Evolutionary conservation across 2,329 filamentous ascomycete genomes (phyloP), one percentile per base, ranked within the genome.

Genomic region (Phoma sp.): DNA sequence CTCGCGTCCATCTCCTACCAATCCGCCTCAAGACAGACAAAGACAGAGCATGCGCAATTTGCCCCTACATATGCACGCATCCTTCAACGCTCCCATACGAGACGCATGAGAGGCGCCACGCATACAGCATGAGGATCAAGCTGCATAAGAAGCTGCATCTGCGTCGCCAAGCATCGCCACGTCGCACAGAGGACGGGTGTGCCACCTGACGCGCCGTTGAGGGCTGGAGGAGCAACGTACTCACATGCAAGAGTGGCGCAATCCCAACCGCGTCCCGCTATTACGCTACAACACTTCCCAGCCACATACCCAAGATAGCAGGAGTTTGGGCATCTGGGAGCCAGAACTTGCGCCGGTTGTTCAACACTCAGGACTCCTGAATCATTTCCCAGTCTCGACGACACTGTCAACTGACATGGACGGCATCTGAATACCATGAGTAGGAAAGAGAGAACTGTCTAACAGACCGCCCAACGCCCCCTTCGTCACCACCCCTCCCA

Each of bases 161-260:
- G 10, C 32, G 13, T 8, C 32, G 43, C 50, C 43, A 43, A 53
- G 50, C 32, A 41, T 38, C 24, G 29, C 36, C 43, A 38, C 38
- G 38, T 53, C 38, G 43, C 24, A 52, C 43, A 35, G 43, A 11
- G 18, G 22, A 10, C 14, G 27, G 7, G n/a, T n/a, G 18, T 24
- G 49, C 37, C 30, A 37, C 35, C 30, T 29, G 27, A 8, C 6
- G 7, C n/a, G 18, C 29, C 36, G 24, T 36, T 30, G 36, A 35
- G 41, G 27, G 23, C 22, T 10, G 4, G 11, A 22, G 23, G 18
- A 18, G 18, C 18, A 18, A 18, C 18, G 18, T 18, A 18, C 18
- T 18, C 18, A 18, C 27, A 53, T 38, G 50, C 50, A 43, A 38
- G 25, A n/a, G 43, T 53, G 38, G 50, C 43, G 50, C 50, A 53